Percentiles rank a stretch among this genome's conserved stretches.
Conservation (phyloP, 345 rosid genomes). For the Corchorus capsularis region DNA sequence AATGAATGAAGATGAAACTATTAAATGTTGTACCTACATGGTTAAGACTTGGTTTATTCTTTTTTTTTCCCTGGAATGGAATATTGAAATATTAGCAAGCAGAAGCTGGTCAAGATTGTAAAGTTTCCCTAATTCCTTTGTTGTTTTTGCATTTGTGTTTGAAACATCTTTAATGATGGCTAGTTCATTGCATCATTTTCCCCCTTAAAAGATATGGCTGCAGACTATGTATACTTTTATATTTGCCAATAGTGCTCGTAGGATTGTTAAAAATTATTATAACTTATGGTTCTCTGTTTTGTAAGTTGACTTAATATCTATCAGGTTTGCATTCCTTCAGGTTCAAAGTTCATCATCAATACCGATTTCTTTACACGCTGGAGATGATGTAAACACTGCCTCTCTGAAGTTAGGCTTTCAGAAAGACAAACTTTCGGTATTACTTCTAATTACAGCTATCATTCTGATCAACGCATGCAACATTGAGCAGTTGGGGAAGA, state of each 20-base stretch:
- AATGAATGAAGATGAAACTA: background rate
- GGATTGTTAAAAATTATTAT: constrained; percentile 11
- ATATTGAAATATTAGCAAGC: background rate
- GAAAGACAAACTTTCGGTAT: constrained; percentile 33
- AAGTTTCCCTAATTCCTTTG: background rate
- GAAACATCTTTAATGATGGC: background rate
- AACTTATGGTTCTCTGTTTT: background rate
- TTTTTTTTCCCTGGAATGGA: background rate
- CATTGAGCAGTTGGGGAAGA: constrained; percentile 36
- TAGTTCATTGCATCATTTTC: background rate
- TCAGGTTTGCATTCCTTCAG: constrained; percentile 49
- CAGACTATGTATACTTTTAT: background rate
- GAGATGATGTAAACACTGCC: constrained; percentile 22
- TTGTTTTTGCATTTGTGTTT: background rate
- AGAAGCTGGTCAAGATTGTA: background rate
- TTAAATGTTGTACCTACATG: background rate
- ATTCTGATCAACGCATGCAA: constrained; percentile 47
- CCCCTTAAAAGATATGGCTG: background rate
- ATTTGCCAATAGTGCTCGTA: background rate
- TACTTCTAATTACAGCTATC: constrained; percentile 40
- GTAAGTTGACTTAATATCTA: constrained; percentile 26
- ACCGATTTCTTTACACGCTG: constrained; percentile 25
- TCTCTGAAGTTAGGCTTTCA: constrained; percentile 27
- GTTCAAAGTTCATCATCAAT: constrained; percentile 32
- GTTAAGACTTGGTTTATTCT: background rate